Percentiles rank a stretch among this genome's conserved stretches.
Conservation (phyloP, 2,329 filamentous ascomycete species). For the Madurella fahalii region DNA sequence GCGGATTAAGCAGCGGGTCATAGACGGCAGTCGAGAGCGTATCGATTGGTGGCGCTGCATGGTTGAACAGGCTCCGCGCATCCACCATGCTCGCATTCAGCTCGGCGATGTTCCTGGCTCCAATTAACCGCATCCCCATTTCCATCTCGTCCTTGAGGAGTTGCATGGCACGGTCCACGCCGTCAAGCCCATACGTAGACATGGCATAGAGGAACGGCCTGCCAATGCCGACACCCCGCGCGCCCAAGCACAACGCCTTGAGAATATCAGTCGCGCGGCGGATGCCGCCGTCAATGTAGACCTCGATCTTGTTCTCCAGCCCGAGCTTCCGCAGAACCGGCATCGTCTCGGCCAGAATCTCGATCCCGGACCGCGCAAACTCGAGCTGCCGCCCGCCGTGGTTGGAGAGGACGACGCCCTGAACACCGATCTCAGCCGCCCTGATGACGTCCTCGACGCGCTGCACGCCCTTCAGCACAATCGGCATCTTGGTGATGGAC, state of each 20-base stretch:
- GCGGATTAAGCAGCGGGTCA: slow-evolving; percentile 49
- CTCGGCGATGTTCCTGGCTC: slow-evolving; percentile 68
- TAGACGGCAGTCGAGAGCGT: slow-evolving; percentile 47
- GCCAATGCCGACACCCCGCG: slow-evolving; percentile 88
- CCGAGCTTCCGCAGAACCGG: slow-evolving; percentile 72
- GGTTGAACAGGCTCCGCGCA: slow-evolving; percentile 59
- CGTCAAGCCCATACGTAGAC: slow-evolving; percentile 81
- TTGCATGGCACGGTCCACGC: slow-evolving; percentile 90
- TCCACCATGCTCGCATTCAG: slow-evolving; percentile 80
- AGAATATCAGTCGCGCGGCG: slow-evolving; percentile 89
- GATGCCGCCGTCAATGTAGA: slow-evolving; percentile 88
- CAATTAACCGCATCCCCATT: slow-evolving; percentile 97
- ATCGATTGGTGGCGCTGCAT: slow-evolving; percentile 48
- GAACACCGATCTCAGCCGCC: slow-evolving; percentile 75
- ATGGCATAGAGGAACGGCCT: slow-evolving; percentile 95
- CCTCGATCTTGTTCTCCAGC: slow-evolving; percentile 72
- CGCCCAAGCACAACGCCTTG: slow-evolving; percentile 90
- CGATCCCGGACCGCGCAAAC: slow-evolving; percentile 81
- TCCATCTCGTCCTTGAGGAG: slow-evolving; percentile 94
- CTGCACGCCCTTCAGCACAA: slow-evolving; percentile 94
- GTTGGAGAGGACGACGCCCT: slow-evolving; percentile 91
- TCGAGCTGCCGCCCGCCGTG: slow-evolving; percentile 94
- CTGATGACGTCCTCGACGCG: slow-evolving; percentile 89
- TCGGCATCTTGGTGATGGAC: slow-evolving; percentile 87
- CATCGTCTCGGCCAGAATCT: slow-evolving; percentile 91